A percentile compares a stretch with the other conserved stretches of the same genome.
phyloP scores from a whole-genome alignment of 768 basidiomycete genomes.

The Hirschioporus abietinus region DNA sequence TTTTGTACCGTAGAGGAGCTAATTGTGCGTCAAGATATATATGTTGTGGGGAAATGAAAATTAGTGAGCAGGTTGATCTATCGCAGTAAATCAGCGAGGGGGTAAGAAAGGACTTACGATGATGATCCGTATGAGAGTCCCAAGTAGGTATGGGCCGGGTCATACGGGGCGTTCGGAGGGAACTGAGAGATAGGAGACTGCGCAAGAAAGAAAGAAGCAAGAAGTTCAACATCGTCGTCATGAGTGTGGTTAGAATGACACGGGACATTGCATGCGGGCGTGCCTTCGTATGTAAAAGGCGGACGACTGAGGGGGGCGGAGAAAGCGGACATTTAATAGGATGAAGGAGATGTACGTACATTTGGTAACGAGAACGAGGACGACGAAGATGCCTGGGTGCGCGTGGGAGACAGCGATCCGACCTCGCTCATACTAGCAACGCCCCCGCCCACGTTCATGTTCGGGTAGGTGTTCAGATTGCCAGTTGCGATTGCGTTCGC shows the following conservation, averaged over 20 bases:
- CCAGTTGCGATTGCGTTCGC: background rate
- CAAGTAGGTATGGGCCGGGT: background rate
- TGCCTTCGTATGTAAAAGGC: background rate
- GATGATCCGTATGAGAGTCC: background rate
- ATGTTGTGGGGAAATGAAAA: background rate
- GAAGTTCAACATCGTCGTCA: background rate
- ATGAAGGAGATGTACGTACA: background rate
- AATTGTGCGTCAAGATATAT: background rate
- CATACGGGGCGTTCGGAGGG: background rate
- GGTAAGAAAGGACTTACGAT: background rate
- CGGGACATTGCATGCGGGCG: background rate
- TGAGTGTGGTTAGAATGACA: background rate
- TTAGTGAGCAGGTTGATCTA: background rate
- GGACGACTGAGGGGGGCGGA: background rate
- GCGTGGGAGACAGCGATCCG: background rate
- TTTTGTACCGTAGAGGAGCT: background rate
- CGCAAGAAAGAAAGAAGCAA: slow-evolving; percentile 1
- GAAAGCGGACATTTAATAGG: background rate
- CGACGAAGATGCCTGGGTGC: background rate
- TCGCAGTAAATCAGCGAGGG: background rate
- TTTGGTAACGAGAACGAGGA: background rate
- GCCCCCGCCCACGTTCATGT: background rate
- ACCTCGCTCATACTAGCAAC: background rate
- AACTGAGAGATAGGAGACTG: background rate
- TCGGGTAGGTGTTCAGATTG: background rate